These are phyloP conservation scores for Anthracocystis setariae DNA, from an alignment of 1,284 basidiomycete genomes.

Conservation along the genomic window DNA sequence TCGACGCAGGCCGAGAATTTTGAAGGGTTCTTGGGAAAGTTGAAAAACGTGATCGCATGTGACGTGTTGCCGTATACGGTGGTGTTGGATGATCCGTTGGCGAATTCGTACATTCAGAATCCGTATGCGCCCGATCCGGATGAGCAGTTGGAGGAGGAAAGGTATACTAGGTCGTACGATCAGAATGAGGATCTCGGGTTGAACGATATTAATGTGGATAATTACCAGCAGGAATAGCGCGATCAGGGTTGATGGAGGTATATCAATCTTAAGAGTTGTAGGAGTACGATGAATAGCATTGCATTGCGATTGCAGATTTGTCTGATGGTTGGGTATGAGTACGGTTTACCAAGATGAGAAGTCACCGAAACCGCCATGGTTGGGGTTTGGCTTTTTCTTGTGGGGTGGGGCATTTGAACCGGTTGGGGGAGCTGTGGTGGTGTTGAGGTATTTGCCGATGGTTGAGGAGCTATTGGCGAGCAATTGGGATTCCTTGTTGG, in stretches of 20 bases:
- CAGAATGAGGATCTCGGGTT: constrained; percentile 96
- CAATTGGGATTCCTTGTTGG: neutral
- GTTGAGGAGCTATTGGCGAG: constrained; percentile 4
- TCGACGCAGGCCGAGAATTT: constrained; percentile 42
- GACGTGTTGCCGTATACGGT: constrained; percentile 73
- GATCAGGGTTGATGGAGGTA: too few relatives aligned
- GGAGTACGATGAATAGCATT: too few relatives aligned
- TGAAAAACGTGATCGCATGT: constrained; percentile 69
- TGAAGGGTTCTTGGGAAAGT: constrained; percentile 77
- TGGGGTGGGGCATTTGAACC: too few relatives aligned
- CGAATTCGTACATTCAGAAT: constrained; percentile 96
- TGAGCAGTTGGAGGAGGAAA: constrained; percentile 72
- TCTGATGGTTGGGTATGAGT: neutral
- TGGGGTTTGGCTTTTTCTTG: constrained; percentile 23
- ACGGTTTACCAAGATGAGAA: constrained; percentile 53
- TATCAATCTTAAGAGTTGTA: too few relatives aligned
- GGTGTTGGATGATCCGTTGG: constrained; percentile 92
- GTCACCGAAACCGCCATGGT: constrained; percentile 59
- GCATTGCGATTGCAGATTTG: too few relatives aligned
- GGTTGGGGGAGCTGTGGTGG: too few relatives aligned
- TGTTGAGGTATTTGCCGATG: constrained; percentile 41
- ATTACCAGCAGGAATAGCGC: constrained; percentile 35
- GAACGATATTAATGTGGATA: constrained; percentile 88
- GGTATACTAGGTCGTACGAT: constrained; percentile 84
- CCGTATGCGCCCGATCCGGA: constrained; percentile 74